These are phyloP conservation scores for Tetraselmis striata DNA, from an alignment of 139 green algal species.

Conservation along the genomic window DNA sequence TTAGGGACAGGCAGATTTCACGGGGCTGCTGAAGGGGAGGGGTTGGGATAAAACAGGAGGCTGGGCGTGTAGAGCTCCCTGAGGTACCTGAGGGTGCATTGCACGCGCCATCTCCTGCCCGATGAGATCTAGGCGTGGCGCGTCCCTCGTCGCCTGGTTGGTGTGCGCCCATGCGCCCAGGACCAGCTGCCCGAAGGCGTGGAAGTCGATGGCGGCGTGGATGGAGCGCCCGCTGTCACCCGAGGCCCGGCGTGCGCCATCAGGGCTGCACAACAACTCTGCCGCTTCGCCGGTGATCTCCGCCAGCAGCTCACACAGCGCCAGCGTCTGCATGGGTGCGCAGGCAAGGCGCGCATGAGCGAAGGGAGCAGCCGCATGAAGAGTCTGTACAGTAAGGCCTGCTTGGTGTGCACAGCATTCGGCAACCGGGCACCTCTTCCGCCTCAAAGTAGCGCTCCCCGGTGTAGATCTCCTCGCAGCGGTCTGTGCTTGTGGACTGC, in stretches of 20 bases:
- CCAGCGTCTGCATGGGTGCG: not conserved
- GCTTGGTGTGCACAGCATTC: too few relatives aligned
- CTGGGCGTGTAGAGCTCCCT: too few relatives aligned
- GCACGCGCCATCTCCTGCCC: not conserved
- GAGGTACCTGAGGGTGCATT: not conserved
- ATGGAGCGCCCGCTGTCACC: not conserved
- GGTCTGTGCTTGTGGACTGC: not conserved
- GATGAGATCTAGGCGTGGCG: not conserved
- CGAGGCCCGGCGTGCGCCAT: not conserved
- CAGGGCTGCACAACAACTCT: not conserved
- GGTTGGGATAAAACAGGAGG: too few relatives aligned
- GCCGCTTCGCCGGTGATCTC: not conserved
- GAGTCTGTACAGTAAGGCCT: too few relatives aligned
- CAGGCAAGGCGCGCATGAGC: too few relatives aligned
- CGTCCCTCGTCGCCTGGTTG: not conserved
- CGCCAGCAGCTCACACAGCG: not conserved
- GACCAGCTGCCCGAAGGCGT: not conserved
- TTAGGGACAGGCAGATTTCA: too few relatives aligned
- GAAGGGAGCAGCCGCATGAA: too few relatives aligned
- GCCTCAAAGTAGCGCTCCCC: not conserved
- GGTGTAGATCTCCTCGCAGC: not conserved
- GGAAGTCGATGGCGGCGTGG: not conserved
- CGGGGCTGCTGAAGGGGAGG: too few relatives aligned
- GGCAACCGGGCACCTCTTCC: not conserved
- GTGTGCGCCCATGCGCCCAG: not conserved